These are phyloP conservation scores for Verticillium dahliae DNA, from an alignment of 2,329 filamentous ascomycete genomes.

Conservation along the genomic window DNA sequence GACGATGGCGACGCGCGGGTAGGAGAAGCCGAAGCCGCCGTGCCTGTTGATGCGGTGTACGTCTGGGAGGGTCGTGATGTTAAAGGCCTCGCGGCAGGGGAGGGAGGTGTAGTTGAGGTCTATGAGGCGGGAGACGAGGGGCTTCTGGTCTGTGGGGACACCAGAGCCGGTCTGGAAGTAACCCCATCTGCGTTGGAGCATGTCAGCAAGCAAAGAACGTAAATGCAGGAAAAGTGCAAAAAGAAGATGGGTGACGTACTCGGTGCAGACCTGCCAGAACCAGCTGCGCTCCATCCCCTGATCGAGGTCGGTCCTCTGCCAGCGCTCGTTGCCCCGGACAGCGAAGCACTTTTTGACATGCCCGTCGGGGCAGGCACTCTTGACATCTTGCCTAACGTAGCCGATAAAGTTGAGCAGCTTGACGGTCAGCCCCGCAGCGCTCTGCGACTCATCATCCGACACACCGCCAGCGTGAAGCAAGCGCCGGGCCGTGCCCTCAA, in stretches of 20 bases:
- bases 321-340: slow-evolving; percentile 8
- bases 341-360: slow-evolving; percentile 23
- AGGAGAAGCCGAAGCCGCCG: slow-evolving; percentile 66
- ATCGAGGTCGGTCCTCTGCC: slow-evolving; percentile 13
- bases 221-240: too few species aligned
- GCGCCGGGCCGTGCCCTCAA: slow-evolving; percentile 25
- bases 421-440: slow-evolving; percentile 25
- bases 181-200: slow-evolving; percentile 55
- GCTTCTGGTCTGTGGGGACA: slow-evolving; percentile 55
- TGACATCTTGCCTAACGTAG: slow-evolving; percentile 24
- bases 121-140: slow-evolving; percentile 66
- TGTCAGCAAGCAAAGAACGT: slow-evolving; percentile 2
- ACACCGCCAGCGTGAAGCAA: slow-evolving; percentile 32
- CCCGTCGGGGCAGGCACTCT: slow-evolving; percentile 15
- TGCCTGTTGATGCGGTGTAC: slow-evolving; percentile 66
- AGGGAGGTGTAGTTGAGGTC: slow-evolving; percentile 55
- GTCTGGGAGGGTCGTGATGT: slow-evolving; percentile 58
- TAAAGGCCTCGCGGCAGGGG: slow-evolving; percentile 63
- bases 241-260: slow-evolving; percentile 15
- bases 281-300: slow-evolving; percentile 30
- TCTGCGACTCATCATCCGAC: slow-evolving; percentile 24
- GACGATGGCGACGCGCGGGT: slow-evolving; percentile 68
- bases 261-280: slow-evolving; percentile 49
- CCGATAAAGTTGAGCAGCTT: slow-evolving; percentile 48
- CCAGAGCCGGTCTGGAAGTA: slow-evolving; percentile 69